Base-by-base conservation (phyloP, 148 eudicot species). In the Silene uniflora region DNA sequence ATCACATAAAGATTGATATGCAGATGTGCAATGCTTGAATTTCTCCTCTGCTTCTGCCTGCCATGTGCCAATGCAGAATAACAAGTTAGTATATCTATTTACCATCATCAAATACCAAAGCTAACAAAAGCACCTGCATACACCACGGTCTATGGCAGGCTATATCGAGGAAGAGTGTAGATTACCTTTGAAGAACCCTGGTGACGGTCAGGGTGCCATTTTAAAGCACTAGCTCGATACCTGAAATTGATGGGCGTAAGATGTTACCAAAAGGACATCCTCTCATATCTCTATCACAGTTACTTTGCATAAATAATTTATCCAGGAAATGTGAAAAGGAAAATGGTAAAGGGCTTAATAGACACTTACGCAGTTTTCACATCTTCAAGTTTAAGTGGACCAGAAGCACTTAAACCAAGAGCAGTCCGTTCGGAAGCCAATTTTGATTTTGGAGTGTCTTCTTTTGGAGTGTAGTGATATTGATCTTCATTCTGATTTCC, bases 181-280 rank as follows among this genome's bases (percentile, higher is more conserved):
- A 55, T 72, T 89, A 89, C 98, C 95, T 91, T 94, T 77, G 91
- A 87, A 69, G 95, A 77, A 69, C 97, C 97, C 56, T 83, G 82
- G 81, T 91, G 97, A 69, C 97, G 98, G 80, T 94, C 98, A 7
- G 98, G 98, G 80, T 94, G 98, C 97, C 90, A 94, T 88, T 91
- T 94, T 74, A 94, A 76, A 10, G 98, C 98, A 83, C 93, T 91
- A 54, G 87, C 80, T 75, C 97, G 93, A 71, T 90, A 94, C 75
- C 97, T 94, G 89, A 24, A 83, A 86, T 67, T 32, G 9, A 72
- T 55, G 10, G 27, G 72, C 42, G 29, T 71, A 49, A 54, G 62
- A 63, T 29, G 47, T 18, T 8, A 42, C 72, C 1, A 23, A 63
- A 39, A 39, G 11, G 9, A 29, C 58, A 22, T 17, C 22, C 14